Evolutionary conservation across 495 filamentous ascomycete species (phyloP), one percentile per base, ranked within the genome.

Genomic region (Penicillium macrosclerotiorum): DNA sequence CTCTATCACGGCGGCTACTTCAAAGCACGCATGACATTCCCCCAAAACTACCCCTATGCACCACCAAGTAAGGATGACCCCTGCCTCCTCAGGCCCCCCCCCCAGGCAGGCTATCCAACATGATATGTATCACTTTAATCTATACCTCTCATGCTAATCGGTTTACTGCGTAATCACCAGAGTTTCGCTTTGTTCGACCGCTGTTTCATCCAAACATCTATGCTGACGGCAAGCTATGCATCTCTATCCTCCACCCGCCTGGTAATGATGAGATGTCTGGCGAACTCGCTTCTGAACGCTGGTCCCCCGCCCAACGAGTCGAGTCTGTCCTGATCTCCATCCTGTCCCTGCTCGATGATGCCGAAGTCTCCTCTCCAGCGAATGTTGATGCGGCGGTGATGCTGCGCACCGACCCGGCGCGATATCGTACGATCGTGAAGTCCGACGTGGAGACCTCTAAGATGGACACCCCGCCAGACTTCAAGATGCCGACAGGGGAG

Each of bases 161-260:
- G 16, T 20, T 23, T n/a, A 42, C 14, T 37, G 8, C 8, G 37
- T 8, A 27, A 34, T 20, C 25, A 12, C 23, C 55, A 67, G 86
- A 86, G 59, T 98, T 98, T 72, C 82, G 83, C 38, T 96, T 98
- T 74, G 59, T 79, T 12, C 77, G 82, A 7, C 87, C 90, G 17
- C 76, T 91, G 34, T 89, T 84, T 66, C 93, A 98, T 67, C 93
- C 93, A 5, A 98, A 98, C 62, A 83, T 98, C 63, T 96, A 96
- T 67, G 64, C 77, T 6, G 87, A 95, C 64, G 93, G 93, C 54
- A 84, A 83, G 42, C 78, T 97, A 13, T 97, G 93, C 73, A 96
- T 98, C 63, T 96, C 91, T 30, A 98, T 98, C 56, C 81, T 98
- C 4, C 92, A 98, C 67, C 74, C 83, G 8, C 90, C 93, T 1